These are phyloP conservation scores for Gelatoporia subvermispora DNA, from an alignment of 768 basidiomycete species.

Conservation along the genomic window DNA sequence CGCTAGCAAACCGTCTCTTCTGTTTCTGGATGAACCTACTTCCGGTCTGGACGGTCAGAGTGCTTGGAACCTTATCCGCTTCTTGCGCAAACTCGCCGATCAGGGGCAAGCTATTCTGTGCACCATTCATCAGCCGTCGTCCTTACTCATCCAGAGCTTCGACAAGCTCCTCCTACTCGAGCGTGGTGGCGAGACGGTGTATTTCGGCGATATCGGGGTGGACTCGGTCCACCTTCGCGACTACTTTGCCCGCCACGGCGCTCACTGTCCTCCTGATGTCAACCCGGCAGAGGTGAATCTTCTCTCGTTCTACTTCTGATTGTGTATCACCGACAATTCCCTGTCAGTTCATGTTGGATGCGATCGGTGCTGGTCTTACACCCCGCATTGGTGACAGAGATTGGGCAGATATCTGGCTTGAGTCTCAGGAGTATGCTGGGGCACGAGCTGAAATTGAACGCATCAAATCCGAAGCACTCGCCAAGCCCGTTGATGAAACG, in stretches of 20 bases:
- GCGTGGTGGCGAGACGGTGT: slow-evolving; percentile 85
- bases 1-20: slow-evolving; percentile 77
- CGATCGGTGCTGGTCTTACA: slow-evolving; percentile 80
- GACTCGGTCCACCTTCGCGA: slow-evolving; percentile 64
- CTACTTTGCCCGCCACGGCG: slow-evolving; percentile 77
- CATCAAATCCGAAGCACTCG: slow-evolving; percentile 28
- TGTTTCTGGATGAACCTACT: slow-evolving; percentile 60
- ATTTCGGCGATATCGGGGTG: slow-evolving; percentile 84
- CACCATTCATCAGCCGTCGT: slow-evolving; percentile 87
- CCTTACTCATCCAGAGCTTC: slow-evolving; percentile 83
- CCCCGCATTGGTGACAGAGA: slow-evolving; percentile 72
- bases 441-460: slow-evolving; percentile 38
- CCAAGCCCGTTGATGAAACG: slow-evolving; percentile 11
- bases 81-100: slow-evolving; percentile 78
- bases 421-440: slow-evolving; percentile 52
- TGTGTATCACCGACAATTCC: not conserved
- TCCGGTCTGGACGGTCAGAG: slow-evolving; percentile 58
- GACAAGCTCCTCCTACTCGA: slow-evolving; percentile 67
- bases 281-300: slow-evolving; percentile 54
- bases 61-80: slow-evolving; percentile 79
- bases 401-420: slow-evolving; percentile 83
- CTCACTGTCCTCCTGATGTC: slow-evolving; percentile 64
- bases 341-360: slow-evolving; percentile 69
- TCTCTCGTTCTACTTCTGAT: not conserved
- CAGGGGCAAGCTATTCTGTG: slow-evolving; percentile 87